Conservation (phyloP, 2,329 filamentous ascomycete species). For the Aspergillus glaucus region DNA sequence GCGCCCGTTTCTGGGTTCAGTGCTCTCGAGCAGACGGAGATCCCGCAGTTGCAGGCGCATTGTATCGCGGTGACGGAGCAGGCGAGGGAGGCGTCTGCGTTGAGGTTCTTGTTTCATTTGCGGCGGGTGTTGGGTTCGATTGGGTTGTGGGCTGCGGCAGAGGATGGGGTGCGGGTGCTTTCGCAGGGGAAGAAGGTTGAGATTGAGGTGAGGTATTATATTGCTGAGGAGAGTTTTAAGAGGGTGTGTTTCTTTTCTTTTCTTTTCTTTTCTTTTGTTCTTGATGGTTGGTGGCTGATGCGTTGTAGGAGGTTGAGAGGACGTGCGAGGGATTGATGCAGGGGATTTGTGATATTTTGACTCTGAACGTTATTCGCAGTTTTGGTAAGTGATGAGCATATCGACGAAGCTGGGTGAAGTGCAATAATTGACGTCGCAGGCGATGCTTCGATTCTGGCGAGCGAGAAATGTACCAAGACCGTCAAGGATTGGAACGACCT, state of each 20-base stretch:
- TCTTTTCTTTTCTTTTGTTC: not conserved
- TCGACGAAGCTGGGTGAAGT: not conserved
- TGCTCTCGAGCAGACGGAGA: constrained; percentile 49
- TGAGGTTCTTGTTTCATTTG: constrained; percentile 48
- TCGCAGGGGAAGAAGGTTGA: not conserved
- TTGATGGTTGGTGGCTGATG: no score
- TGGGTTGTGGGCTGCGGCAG: constrained; percentile 41
- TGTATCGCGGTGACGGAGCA: constrained; percentile 53
- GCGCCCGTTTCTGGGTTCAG: constrained; percentile 48
- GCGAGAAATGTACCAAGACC: constrained; percentile 24
- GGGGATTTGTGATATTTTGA: not conserved
- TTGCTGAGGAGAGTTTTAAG: not conserved
- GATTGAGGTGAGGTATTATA: constrained; percentile 2
- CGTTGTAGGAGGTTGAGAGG: no score
- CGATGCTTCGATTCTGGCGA: not conserved
- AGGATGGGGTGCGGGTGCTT: not conserved
- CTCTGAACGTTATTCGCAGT: not conserved
- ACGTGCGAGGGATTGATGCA: no score
- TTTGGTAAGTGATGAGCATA: constrained; percentile 6
- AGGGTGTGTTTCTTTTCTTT: not conserved
- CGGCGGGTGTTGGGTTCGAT: constrained; percentile 50
- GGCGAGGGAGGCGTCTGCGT: constrained; percentile 40
- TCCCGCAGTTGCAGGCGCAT: constrained; percentile 54
- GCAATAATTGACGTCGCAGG: not conserved
- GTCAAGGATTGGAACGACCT: constrained; percentile 35